Evolutionary conservation across 2,329 filamentous ascomycete genomes (phyloP), one percentile per base, ranked within the genome.

Genomic region (Ascochyta viciae-villosae): DNA sequence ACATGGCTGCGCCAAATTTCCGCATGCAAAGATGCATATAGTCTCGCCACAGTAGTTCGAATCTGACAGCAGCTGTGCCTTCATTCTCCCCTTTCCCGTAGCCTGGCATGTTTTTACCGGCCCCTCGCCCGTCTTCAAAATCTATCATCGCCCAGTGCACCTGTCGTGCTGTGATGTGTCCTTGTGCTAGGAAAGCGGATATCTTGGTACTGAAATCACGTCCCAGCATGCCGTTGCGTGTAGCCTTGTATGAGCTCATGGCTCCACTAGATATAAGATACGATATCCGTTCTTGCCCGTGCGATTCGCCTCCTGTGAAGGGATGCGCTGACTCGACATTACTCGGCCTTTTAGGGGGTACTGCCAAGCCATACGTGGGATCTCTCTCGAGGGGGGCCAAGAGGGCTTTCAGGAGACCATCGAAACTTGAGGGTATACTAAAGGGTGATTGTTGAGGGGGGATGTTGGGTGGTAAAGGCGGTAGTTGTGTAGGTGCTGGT

Each of bases 11-110:
- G 0, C 85, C 83, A 59, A 90, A 92, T 65, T 93, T 93, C 29
- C 83, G 82, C 6, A 86, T 87, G 68, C 88, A 91, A 0, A 94
- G 82, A 1, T 89, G 82, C 87, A 94, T 92, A 67, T 93, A 94
- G 66, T 94, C 91, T 37, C 90, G 80, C 90, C 2, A 94, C 0
- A 94, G 74, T 0, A 95, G 78, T 67, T 94, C 89, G 52, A 90
- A 88, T 0, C 90, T 84, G 1, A 94, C 82, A 0, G 81, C 84
- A 31, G 83, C 83, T 0, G 89, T 92, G 0, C 90, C 89, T 27
- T 85, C 84, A 47, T 89, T 92, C 71, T 92, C 88, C 0, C 90
- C 90, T 45, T 86, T 74, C 0, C 86, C 88, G 53, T 87, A 92
- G 0, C 88, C 89, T 40, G 52, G 41, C 8, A 61, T 44, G 2